phyloP scores from a whole-genome alignment of 768 basidiomycete species.

The Lactarius sp. region DNA sequence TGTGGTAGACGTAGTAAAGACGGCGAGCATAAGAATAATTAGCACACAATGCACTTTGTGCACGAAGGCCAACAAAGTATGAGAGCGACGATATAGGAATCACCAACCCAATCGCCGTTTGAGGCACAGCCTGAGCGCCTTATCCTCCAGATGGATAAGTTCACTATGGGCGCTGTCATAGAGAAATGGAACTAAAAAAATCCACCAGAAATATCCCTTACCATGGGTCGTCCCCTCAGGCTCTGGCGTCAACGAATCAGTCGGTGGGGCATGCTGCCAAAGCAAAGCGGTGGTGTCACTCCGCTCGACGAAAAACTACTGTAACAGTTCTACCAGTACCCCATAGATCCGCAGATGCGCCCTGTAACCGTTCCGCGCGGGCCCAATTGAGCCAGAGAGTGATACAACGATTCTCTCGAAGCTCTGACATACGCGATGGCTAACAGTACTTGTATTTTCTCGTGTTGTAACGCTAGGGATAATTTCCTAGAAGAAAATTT shows the following conservation, averaged over 20 bases:
- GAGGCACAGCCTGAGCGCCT: conserved; percentile 36
- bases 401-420: too few species aligned
- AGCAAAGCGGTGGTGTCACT: conserved; percentile 20
- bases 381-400: too few species aligned
- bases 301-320: conserved; percentile 16
- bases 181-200: conserved; percentile 51
- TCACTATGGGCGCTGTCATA: conserved; percentile 49
- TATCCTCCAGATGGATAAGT: conserved; percentile 37
- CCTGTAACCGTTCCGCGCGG: too few species aligned
- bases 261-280: not conserved
- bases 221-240: conserved; percentile 18
- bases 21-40: conserved; percentile 34
- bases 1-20: conserved; percentile 38
- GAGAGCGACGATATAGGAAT: conserved; percentile 40
- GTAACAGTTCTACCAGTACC: not conserved
- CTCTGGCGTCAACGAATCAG: not conserved
- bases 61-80: conserved; percentile 54
- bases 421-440: too few species aligned
- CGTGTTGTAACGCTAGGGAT: too few species aligned
- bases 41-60: conserved; percentile 44
- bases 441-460: too few species aligned
- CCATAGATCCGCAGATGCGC: too few species aligned
- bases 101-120: conserved; percentile 52
- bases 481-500: too few species aligned
- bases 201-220: conserved; percentile 47